Conservation (phyloP, 805 yeast genomes). For the Barnettozyma californica region DNA sequence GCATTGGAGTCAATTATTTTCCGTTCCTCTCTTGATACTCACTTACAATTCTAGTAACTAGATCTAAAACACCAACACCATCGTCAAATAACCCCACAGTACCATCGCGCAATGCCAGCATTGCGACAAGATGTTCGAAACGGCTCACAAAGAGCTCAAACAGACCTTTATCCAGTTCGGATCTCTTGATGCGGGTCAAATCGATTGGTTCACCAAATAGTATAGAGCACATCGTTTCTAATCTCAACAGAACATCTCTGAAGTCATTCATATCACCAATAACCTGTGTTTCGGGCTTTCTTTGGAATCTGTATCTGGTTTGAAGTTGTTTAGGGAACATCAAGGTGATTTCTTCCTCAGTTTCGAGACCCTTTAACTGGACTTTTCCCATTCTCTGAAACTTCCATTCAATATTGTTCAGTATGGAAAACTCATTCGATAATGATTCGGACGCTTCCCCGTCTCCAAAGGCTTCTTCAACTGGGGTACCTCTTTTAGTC, state of each 20-base stretch:
- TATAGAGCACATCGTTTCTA: constrained; percentile 53
- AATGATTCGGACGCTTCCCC: constrained; percentile 48
- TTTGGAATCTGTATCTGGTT: constrained; percentile 48
- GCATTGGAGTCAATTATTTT: neutral
- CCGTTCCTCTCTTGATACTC: neutral
- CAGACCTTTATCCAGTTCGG: constrained; percentile 44
- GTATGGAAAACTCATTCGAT: constrained; percentile 57
- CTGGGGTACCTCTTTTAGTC: constrained; percentile 17
- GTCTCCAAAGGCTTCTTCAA: constrained; percentile 40
- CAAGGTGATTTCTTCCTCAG: constrained; percentile 80
- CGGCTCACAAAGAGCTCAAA: constrained; percentile 65
- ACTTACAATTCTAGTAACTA: constrained; percentile 14
- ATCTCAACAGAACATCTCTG: constrained; percentile 46
- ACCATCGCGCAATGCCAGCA: constrained; percentile 38
- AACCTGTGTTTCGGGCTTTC: constrained; percentile 28
- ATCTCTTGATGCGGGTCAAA: constrained; percentile 21
- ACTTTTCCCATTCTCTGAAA: constrained; percentile 74
- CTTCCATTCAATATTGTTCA: constrained; percentile 66
- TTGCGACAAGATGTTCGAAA: constrained; percentile 53
- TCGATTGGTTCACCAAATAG: constrained; percentile 38
- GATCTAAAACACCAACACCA: constrained; percentile 15
- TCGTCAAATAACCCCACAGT: constrained; percentile 22
- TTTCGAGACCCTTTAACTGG: constrained; percentile 89
- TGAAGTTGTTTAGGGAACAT: constrained; percentile 64
- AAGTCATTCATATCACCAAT: constrained; percentile 44